phyloP scores from a whole-genome alignment of 2,329 filamentous ascomycete genomes.

The Tolypocladium album region DNA sequence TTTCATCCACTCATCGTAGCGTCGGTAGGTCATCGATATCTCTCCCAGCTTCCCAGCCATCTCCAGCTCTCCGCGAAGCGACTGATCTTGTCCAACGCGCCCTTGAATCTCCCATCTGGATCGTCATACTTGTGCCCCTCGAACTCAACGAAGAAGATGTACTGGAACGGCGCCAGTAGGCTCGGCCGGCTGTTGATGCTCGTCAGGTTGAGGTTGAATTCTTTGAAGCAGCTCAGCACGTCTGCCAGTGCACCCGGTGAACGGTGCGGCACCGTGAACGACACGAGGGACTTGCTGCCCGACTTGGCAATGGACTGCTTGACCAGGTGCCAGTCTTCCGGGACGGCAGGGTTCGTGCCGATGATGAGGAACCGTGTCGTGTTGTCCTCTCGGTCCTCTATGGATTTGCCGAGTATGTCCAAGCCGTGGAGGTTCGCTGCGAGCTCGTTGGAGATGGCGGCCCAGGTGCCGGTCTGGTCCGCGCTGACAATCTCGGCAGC shows the following conservation, averaged over 20 bases:
- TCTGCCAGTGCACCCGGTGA: conserved; percentile 74
- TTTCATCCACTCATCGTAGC: background rate
- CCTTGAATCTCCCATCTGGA: conserved; percentile 45
- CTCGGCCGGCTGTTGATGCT: conserved; percentile 84
- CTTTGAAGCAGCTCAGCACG: conserved; percentile 68
- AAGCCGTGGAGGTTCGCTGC: conserved; percentile 61
- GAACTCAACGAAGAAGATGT: conserved; percentile 92
- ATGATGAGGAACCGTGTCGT: conserved; percentile 71
- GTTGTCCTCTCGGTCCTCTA: conserved; percentile 68
- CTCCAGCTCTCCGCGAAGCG: conserved; percentile 50
- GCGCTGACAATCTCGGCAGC: conserved; percentile 68
- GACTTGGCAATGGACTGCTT: conserved; percentile 13
- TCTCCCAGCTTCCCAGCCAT: conserved; percentile 60
- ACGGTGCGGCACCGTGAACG: conserved; percentile 72
- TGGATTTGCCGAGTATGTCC: conserved; percentile 55
- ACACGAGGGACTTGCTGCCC: conserved; percentile 60
- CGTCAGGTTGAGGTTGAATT: conserved; percentile 67
- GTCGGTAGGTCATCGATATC: conserved; percentile 14
- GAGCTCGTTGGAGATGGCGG: conserved; percentile 67
- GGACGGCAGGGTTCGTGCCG: conserved; percentile 20
- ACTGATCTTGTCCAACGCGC: conserved; percentile 47
- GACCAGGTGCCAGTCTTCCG: conserved; percentile 13
- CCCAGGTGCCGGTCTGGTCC: conserved; percentile 47
- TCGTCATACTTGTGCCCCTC: conserved; percentile 46
- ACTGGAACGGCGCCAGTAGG: conserved; percentile 67